A percentile compares a stretch with the other conserved stretches of the same genome.
Evolutionary conservation across 1,284 basidiomycete species (phyloP).

Genomic region (Tilletia caries): DNA sequence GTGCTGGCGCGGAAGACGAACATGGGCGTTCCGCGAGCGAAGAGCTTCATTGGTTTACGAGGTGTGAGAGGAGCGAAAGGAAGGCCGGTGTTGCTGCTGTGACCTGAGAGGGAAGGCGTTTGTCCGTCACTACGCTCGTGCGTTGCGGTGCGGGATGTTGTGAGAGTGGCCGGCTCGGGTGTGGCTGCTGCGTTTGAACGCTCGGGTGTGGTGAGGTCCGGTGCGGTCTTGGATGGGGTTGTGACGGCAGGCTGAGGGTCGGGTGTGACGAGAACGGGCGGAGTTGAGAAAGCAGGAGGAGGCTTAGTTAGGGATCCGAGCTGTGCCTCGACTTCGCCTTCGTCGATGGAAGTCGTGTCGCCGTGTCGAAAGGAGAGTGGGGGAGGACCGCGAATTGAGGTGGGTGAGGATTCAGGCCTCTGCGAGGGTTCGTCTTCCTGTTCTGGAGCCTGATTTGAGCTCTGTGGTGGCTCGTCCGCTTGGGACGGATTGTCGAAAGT

Average conservation of each 20-base stretch:
- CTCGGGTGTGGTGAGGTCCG: neutral
- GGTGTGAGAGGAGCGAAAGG: neutral
- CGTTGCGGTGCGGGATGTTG: neutral
- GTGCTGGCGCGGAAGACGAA: constrained; percentile 12
- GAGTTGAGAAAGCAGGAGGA: neutral
- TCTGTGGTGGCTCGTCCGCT: neutral
- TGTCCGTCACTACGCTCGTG: neutral
- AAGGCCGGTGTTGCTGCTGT: neutral
- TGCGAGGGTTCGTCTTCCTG: too few relatives aligned
- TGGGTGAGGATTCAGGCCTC: neutral
- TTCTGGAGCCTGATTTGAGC: too few relatives aligned
- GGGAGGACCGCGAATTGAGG: neutral
- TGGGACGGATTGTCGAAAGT: neutral
- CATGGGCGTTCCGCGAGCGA: constrained; percentile 3
- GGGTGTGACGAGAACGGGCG: neutral
- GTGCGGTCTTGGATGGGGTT: neutral
- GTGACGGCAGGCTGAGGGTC: neutral
- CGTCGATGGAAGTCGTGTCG: constrained; percentile 3
- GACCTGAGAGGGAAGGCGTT: neutral
- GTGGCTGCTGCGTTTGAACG: too few relatives aligned
- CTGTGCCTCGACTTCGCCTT: neutral
- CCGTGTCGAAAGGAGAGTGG: neutral
- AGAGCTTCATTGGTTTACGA: constrained; percentile 10
- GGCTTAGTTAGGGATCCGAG: constrained; percentile 5
- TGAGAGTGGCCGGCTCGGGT: neutral